Evolutionary conservation across 1,284 basidiomycete genomes (phyloP).

Genomic region (Sporisorium scitamineum): DNA sequence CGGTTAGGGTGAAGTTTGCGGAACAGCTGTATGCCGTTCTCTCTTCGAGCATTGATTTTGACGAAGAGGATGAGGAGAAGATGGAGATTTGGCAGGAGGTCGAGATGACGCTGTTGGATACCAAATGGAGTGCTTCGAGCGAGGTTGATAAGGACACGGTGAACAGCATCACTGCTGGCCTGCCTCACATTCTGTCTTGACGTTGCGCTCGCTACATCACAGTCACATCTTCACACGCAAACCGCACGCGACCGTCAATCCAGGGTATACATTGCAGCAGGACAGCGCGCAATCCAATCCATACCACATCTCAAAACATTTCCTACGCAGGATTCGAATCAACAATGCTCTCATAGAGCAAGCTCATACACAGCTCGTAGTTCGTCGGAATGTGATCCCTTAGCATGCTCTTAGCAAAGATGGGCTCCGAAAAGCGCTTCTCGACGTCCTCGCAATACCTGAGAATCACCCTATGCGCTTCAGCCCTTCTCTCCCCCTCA

Average conservation of each 20-base stretch:
- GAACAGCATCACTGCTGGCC: not conserved
- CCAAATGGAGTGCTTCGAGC: constrained; percentile 21
- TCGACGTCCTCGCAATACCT: constrained; percentile 71
- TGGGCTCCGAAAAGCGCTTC: constrained; percentile 72
- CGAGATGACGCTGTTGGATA: constrained; percentile 31
- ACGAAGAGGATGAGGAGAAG: constrained; percentile 18
- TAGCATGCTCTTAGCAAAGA: constrained; percentile 67
- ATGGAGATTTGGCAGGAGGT: constrained; percentile 19
- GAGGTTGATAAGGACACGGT: constrained; percentile 1
- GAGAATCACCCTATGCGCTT: constrained; percentile 71
- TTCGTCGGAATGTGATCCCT: constrained; percentile 62
- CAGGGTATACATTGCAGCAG: not conserved
- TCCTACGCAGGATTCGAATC: constrained; percentile 5
- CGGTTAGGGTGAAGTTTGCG: constrained; percentile 16
- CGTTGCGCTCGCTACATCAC: not conserved
- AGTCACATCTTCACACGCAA: not conserved
- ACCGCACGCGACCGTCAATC: not conserved
- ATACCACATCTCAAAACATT: not conserved
- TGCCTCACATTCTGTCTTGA: constrained; percentile 11
- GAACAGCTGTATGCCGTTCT: constrained; percentile 50
- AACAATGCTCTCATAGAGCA: constrained; percentile 53
- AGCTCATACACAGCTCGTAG: constrained; percentile 60
- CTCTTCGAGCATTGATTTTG: constrained; percentile 6
- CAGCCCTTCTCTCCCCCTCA: constrained; percentile 22
- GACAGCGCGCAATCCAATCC: not conserved